A percentile compares a stretch with the other conserved stretches of the same genome.
These are phyloP conservation scores for Babesia bigemina DNA, from an alignment of 169 alveolate genomes.

Conservation along the genomic window DNA sequence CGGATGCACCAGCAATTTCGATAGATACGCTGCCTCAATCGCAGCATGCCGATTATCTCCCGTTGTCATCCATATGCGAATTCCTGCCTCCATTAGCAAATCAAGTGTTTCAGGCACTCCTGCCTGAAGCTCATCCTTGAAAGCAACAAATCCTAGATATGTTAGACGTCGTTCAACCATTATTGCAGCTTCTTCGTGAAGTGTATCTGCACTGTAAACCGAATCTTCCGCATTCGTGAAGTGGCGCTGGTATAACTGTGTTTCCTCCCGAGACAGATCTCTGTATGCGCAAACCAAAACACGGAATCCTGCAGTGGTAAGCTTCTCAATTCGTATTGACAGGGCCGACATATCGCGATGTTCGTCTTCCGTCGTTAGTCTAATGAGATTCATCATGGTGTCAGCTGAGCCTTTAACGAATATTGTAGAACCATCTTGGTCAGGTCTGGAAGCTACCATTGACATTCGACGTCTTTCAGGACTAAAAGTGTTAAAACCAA, in stretches of 20 bases:
- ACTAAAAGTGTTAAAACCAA: slow-evolving; percentile 40
- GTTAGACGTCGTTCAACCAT: slow-evolving; percentile 28
- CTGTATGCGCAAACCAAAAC: slow-evolving; percentile 90
- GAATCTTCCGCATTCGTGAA: slow-evolving; percentile 74
- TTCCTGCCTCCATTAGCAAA: slow-evolving; percentile 79
- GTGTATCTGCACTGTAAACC: slow-evolving; percentile 39
- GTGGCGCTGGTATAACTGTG: slow-evolving; percentile 77
- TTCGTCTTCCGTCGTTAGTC: slow-evolving; percentile 13
- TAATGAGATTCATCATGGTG: slow-evolving; percentile 33
- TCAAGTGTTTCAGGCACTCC: slow-evolving; percentile 67
- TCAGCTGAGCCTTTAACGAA: slow-evolving; percentile 38
- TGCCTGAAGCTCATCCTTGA: slow-evolving; percentile 74
- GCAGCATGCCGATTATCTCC: slow-evolving; percentile 82
- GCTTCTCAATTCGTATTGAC: slow-evolving; percentile 65
- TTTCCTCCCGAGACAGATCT: slow-evolving; percentile 82
- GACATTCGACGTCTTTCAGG: slow-evolving; percentile 50
- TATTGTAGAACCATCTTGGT: slow-evolving; percentile 21
- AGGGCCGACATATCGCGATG: slow-evolving; percentile 40
- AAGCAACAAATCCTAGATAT: slow-evolving; percentile 71
- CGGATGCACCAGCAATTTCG: slow-evolving; percentile 35
- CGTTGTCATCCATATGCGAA: slow-evolving; percentile 84
- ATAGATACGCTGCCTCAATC: slow-evolving; percentile 41
- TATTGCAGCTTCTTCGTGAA: slow-evolving; percentile 37
- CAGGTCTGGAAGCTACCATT: slow-evolving; percentile 17
- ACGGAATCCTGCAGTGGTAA: slow-evolving; percentile 89